A percentile compares a stretch with the other conserved stretches of the same genome.
Evolutionary conservation across 768 basidiomycete species (phyloP).

Genomic region (Tulasnella sp.): DNA sequence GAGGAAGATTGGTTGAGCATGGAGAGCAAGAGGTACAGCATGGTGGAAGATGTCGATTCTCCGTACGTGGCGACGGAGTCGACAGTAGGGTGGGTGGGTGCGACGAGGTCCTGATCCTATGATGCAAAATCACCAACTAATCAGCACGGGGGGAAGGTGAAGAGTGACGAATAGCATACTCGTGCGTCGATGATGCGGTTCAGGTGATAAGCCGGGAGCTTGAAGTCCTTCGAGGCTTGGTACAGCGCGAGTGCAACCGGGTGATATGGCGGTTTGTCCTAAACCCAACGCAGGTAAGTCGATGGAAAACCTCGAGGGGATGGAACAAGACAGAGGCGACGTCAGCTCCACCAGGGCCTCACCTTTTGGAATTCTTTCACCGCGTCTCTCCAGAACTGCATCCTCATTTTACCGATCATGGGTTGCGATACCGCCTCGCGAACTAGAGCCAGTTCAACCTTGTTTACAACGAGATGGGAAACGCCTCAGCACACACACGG

Average conservation of each 20-base stretch:
- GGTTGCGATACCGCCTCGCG: constrained; percentile 66
- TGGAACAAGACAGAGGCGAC: not conserved
- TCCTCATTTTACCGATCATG: constrained; percentile 67
- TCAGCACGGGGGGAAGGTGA: not conserved
- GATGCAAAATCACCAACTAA: constrained; percentile 16
- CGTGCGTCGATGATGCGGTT: constrained; percentile 77
- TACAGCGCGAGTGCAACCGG: constrained; percentile 68
- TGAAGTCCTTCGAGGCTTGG: constrained; percentile 37
- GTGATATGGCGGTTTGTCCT: constrained; percentile 69
- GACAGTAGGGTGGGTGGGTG: constrained; percentile 51
- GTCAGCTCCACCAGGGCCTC: constrained; percentile 19
- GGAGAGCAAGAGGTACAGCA: constrained; percentile 65
- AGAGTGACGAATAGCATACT: constrained; percentile 31
- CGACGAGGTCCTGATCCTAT: constrained; percentile 56
- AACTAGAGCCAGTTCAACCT: constrained; percentile 66
- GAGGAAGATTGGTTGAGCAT: constrained; percentile 43
- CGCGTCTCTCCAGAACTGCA: constrained; percentile 83
- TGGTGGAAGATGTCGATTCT: constrained; percentile 68
- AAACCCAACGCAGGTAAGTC: constrained; percentile 19
- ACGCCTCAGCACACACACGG: not conserved
- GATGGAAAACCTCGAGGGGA: not conserved
- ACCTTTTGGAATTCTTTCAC: constrained; percentile 57
- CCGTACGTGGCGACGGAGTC: constrained; percentile 61
- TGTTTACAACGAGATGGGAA: constrained; percentile 22
- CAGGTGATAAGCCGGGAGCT: constrained; percentile 61